These are phyloP conservation scores for Thalassiosira oceanica DNA, from an alignment of 352 stramenopile species.

Conservation along the genomic window DNA sequence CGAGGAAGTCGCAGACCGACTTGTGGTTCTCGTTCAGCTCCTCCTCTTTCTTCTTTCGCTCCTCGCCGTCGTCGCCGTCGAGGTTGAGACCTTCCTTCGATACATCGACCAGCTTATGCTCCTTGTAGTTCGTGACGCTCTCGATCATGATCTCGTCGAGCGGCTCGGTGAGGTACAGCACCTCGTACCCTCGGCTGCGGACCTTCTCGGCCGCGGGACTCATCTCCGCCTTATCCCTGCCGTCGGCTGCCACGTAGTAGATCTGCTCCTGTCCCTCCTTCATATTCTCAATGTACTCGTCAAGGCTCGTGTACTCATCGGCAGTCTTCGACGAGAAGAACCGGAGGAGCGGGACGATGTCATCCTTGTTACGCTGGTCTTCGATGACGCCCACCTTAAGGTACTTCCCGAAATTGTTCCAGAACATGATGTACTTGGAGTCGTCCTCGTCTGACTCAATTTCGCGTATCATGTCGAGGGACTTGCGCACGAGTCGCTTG, in stretches of 20 bases:
- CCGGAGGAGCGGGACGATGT: slow-evolving; percentile 93
- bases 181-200: slow-evolving; percentile 94
- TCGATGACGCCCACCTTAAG: slow-evolving; percentile 99
- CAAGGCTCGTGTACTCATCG: slow-evolving; percentile 90
- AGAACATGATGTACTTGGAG: slow-evolving; percentile 95
- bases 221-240: slow-evolving; percentile 88
- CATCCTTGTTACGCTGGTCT: slow-evolving; percentile 90
- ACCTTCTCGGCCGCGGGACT: slow-evolving; percentile 97
- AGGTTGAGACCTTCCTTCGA: slow-evolving; percentile 99
- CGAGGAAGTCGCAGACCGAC: slow-evolving; percentile 92
- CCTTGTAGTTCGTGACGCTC: slow-evolving; percentile 87
- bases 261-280: slow-evolving; percentile 99
- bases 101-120: slow-evolving; percentile 94
- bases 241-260: slow-evolving; percentile 97
- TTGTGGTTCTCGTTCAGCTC: slow-evolving; percentile 96
- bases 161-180: slow-evolving; percentile 97
- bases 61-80: slow-evolving; percentile 95
- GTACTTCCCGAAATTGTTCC: slow-evolving; percentile 95
- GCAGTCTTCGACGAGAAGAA: slow-evolving; percentile 93
- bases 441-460: slow-evolving; percentile 79
- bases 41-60: slow-evolving; percentile 92
- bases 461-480: slow-evolving; percentile 86
- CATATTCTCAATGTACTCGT: slow-evolving; percentile 96
- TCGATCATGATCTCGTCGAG: slow-evolving; percentile 98
- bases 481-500: slow-evolving; percentile 99